Conservation (phyloP, 768 basidiomycete species). For the Cyathus striatus region DNA sequence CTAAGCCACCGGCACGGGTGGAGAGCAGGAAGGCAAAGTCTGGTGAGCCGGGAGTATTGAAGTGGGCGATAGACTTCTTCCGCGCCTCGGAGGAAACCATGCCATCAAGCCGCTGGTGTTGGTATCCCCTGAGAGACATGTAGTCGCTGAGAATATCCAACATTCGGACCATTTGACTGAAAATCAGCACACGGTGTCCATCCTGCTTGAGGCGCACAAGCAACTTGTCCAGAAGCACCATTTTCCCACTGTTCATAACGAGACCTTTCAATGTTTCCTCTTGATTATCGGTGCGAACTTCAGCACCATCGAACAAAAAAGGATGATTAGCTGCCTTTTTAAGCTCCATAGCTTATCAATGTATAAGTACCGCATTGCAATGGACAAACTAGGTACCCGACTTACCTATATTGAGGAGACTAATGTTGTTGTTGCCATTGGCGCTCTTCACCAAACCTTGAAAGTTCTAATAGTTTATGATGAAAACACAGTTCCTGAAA, state of each 20-base stretch:
- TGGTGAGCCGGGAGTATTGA: slow-evolving; percentile 87
- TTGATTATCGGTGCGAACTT: slow-evolving; percentile 47
- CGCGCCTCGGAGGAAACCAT: slow-evolving; percentile 90
- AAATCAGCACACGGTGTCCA: slow-evolving; percentile 95
- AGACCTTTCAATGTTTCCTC: slow-evolving; percentile 94
- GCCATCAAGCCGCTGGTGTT: slow-evolving; percentile 92
- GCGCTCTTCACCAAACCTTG: slow-evolving; percentile 87
- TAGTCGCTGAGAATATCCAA: slow-evolving; percentile 98
- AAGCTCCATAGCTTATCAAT: slow-evolving; percentile 81
- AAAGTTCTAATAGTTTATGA: no score
- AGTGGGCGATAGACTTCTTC: slow-evolving; percentile 95
- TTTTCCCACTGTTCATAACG: slow-evolving; percentile 97
- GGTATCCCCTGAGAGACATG: slow-evolving; percentile 84
- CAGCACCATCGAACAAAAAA: slow-evolving; percentile 95
- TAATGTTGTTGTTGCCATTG: slow-evolving; percentile 86
- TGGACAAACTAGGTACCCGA: slow-evolving; percentile 6
- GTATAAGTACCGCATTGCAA: not conserved
- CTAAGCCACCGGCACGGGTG: slow-evolving; percentile 94
- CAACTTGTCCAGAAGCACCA: slow-evolving; percentile 97
- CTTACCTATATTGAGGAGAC: slow-evolving; percentile 88
- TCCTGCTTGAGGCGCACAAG: slow-evolving; percentile 86
- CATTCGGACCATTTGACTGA: slow-evolving; percentile 99
- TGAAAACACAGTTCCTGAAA: no score
- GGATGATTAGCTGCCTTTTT: slow-evolving; percentile 99
- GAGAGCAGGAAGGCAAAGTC: slow-evolving; percentile 97